These are phyloP conservation scores for Fusarium sp. DNA, from an alignment of 2,329 filamentous ascomycete genomes.

Conservation along the genomic window DNA sequence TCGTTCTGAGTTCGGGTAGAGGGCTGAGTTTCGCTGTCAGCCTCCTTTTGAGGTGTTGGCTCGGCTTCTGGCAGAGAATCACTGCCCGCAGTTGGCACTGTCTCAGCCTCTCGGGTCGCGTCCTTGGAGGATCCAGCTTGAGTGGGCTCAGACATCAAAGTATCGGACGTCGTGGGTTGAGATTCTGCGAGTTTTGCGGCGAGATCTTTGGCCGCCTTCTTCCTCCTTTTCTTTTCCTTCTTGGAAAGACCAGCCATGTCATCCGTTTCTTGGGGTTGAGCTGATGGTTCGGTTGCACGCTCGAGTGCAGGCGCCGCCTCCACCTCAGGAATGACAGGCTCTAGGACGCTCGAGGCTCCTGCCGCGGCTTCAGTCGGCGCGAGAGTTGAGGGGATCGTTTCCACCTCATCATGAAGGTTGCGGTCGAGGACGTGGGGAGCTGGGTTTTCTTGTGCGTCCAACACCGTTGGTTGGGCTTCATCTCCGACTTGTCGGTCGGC, in stretches of 20 bases:
- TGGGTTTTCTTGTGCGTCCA: background rate
- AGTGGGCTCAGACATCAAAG: background rate
- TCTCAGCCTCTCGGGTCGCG: background rate
- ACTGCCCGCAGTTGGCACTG: background rate
- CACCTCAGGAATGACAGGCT: background rate
- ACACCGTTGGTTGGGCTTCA: background rate
- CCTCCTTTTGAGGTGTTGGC: background rate
- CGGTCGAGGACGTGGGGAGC: background rate
- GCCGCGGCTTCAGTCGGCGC: background rate
- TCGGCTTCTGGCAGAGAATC: background rate
- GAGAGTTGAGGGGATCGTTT: background rate
- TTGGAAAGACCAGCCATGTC: background rate
- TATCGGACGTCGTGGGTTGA: background rate
- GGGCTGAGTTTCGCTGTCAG: background rate
- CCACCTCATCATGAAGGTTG: background rate
- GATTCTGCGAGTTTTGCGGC: background rate
- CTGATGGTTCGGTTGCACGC: background rate
- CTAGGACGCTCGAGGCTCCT: background rate
- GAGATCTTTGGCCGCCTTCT: background rate
- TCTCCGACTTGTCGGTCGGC: background rate
- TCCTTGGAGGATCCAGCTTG: background rate
- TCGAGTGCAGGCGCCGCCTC: background rate
- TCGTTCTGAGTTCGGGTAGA: background rate
- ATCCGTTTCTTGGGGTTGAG: slow-evolving; percentile 12
- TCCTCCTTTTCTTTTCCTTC: slow-evolving; percentile 10